These are phyloP conservation scores for Nakazawaea ishiwadae DNA, from an alignment of 805 yeast genomes.

Conservation along the genomic window DNA sequence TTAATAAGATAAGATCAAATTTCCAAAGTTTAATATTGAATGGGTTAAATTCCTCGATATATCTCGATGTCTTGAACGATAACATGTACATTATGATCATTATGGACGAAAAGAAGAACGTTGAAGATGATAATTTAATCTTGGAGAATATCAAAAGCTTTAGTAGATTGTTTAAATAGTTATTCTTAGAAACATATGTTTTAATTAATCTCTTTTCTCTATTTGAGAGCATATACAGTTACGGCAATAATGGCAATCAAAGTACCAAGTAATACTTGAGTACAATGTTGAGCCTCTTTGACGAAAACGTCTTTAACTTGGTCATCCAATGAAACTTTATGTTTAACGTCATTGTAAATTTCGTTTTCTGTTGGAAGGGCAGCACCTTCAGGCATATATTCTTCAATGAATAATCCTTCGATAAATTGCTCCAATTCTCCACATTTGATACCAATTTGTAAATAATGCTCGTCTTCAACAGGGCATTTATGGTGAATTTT, in stretches of 20 bases:
- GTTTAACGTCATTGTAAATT: conserved; percentile 32
- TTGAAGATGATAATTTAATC: conserved; percentile 29
- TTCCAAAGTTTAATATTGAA: conserved; percentile 72
- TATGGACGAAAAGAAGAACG: conserved; percentile 22
- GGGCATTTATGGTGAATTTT: conserved; percentile 73
- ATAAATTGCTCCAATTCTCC: conserved; percentile 88
- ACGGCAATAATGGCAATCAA: background rate
- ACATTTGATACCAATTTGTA: conserved; percentile 77
- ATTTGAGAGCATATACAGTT: no score
- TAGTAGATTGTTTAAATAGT: conserved; percentile 26
- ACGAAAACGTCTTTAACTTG: conserved; percentile 12
- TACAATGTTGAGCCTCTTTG: conserved; percentile 3
- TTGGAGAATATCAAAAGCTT: conserved; percentile 31
- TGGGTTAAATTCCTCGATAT: conserved; percentile 36
- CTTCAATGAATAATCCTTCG: conserved; percentile 65
- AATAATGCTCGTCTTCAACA: conserved; percentile 81
- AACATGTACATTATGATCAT: conserved; percentile 34
- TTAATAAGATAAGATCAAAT: conserved; percentile 80
- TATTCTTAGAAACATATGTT: no score
- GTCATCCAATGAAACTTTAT: conserved; percentile 39
- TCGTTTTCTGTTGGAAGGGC: conserved; percentile 32
- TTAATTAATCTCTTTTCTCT: no score
- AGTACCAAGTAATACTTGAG: conserved; percentile 1
- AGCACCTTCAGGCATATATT: conserved; percentile 52
- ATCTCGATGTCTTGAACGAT: conserved; percentile 28